Conservation (phyloP, 257 asterid species). For the Solanum okadae region DNA sequence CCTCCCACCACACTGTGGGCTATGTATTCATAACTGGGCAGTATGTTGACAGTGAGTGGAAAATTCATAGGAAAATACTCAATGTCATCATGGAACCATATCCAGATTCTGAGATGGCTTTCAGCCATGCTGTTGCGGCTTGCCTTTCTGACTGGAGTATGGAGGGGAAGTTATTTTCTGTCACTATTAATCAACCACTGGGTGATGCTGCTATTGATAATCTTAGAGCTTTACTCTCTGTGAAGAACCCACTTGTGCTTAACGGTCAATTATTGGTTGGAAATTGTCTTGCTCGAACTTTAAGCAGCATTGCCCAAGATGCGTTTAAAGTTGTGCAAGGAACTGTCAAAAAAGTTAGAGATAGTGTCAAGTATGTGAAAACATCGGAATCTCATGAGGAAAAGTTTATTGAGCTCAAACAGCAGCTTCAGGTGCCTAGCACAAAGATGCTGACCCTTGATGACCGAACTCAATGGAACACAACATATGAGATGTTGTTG, state of each 20-base stretch:
- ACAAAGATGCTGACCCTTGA: conserved; percentile 65
- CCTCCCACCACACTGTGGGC: conserved; percentile 51
- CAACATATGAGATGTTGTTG: conserved; percentile 82
- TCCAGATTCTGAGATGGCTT: conserved; percentile 78
- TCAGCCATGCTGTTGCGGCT: conserved; percentile 85
- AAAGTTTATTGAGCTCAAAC: conserved; percentile 70
- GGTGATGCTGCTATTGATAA: conserved; percentile 56
- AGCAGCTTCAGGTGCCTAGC: conserved; percentile 89
- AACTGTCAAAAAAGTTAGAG: conserved; percentile 63
- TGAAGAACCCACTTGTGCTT: conserved; percentile 72
- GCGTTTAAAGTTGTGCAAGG: conserved; percentile 39
- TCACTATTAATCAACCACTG: conserved; percentile 59
- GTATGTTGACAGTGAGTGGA: conserved; percentile 85
- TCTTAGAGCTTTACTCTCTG: conserved; percentile 71
- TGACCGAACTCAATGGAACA: conserved; percentile 77
- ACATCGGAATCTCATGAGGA: conserved; percentile 81
- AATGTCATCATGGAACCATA: conserved; percentile 87
- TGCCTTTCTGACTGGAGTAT: conserved; percentile 86
- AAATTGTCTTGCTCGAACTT: conserved; percentile 74
- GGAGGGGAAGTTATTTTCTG: conserved; percentile 81
- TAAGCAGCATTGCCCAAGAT: conserved; percentile 58
- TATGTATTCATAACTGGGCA: conserved; percentile 78
- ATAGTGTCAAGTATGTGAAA: conserved; percentile 81
- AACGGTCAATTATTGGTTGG: conserved; percentile 73
- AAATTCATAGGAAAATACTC: conserved; percentile 72